Conservation (phyloP, 1,284 basidiomycete species). For the Rhodotorula mucilaginosa region DNA sequence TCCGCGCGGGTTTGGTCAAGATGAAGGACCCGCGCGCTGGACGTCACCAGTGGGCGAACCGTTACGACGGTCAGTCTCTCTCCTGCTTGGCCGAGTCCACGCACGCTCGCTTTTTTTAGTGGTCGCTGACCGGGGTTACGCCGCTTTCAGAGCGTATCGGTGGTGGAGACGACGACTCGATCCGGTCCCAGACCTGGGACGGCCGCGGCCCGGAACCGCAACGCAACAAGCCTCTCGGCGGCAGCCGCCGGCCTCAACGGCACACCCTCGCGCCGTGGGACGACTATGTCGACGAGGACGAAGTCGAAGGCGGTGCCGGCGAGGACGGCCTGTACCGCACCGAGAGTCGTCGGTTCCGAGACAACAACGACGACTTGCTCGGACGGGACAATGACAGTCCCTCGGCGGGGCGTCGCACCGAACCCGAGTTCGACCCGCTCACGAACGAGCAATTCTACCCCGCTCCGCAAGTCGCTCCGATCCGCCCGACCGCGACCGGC, state of each 20-base stretch:
- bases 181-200: constrained; percentile 29
- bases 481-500: constrained; percentile 6
- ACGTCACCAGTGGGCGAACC: constrained; percentile 79
- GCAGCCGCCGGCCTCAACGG: background rate
- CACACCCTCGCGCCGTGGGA: constrained; percentile 35
- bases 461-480: background rate
- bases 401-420: background rate
- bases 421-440: constrained; percentile 25
- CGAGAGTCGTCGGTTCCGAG: constrained; percentile 1
- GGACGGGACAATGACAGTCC: no score
- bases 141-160: constrained; percentile 12
- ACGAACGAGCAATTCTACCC: constrained; percentile 36
- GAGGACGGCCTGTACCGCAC: constrained; percentile 12
- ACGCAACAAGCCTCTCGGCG: background rate
- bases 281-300: constrained; percentile 30
- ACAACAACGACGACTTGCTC: background rate
- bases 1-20: constrained; percentile 82
- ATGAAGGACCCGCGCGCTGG: constrained; percentile 67
- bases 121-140: no score
- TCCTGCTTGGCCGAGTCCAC: background rate
- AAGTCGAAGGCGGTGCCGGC: constrained; percentile 32
- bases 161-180: constrained; percentile 14
- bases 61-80: constrained; percentile 47
- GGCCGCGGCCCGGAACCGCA: constrained; percentile 37
- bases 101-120: background rate